Base-by-base conservation (phyloP, 345 rosid species). In the Orychophragmus violaceus region DNA sequence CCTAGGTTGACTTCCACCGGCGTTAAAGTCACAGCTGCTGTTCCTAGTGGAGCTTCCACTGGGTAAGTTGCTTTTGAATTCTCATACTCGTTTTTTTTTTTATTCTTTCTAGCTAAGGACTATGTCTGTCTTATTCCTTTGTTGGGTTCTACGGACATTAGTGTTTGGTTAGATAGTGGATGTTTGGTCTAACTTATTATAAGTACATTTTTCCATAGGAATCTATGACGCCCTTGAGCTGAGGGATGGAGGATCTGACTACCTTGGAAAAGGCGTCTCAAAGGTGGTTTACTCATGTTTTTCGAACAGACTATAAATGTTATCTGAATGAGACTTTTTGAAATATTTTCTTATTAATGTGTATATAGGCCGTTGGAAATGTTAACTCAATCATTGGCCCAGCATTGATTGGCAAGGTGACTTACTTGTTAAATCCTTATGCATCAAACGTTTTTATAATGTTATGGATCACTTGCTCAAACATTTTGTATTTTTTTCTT, bases 21-120 rank as follows among this genome's bases (percentile, higher is more conserved):
- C 1, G 55, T 52, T 51, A 68, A 77, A 49, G 82, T 78, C 6
- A 83, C 85, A 75, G 96, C 98, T 8, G 87, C 96, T 11, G 96
- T 91, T 45, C 96, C 98, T 2, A 91, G 98, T 63, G 98, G 96
- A 52, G 98, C 98, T 69, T 91, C 98, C 66, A 89, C 96, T 16
- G n/a, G 98, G 98, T 91, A 85, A 22, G 70, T 28, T 19, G 1
- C 6, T 16, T 28, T 44, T 45, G 37, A 16, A 33, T 23, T 55
- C 29, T 12, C 6, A 6, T 29, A 8, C 8, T 11, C 2, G 13
- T 0, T 8, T 44, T n/a, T 12, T 42, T 39, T 17, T 22, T 6
- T 3, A 2, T 54, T 48, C 53, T 48, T 22, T 48, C 10, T 44
- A 17, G 23, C 17, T 17, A 17, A 44, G 6, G 12, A 29, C 21